Percentiles rank a stretch among this genome's conserved stretches.
Evolutionary conservation across 768 basidiomycete species (phyloP).

Genomic region (Collybia sp.): DNA sequence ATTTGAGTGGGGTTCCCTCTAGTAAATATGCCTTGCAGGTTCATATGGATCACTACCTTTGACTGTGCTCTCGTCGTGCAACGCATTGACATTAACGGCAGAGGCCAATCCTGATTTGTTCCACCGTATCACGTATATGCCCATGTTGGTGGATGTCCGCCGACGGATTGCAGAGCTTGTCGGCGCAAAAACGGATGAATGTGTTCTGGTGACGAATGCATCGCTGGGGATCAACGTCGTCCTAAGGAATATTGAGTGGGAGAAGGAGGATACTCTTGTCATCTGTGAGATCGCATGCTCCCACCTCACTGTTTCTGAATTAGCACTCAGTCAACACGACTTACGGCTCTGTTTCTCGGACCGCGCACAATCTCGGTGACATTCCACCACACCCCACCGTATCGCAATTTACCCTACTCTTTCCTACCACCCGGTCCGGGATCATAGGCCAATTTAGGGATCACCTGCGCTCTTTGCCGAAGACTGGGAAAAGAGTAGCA

Average conservation of each 20-base stretch:
- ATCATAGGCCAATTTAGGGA: constrained; percentile 48
- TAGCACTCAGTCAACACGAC: constrained; percentile 18
- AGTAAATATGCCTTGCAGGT: constrained; percentile 29
- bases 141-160: constrained; percentile 33
- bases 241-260: constrained; percentile 64
- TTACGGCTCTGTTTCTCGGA: constrained; percentile 45
- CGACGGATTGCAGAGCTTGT: constrained; percentile 47
- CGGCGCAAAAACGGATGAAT: constrained; percentile 45
- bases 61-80: constrained; percentile 38
- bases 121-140: constrained; percentile 25
- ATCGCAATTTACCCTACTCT: constrained; percentile 37
- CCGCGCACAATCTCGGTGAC: constrained; percentile 50
- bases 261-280: constrained; percentile 61
- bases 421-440: constrained; percentile 46
- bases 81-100: constrained; percentile 24
- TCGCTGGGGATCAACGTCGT: constrained; percentile 66
- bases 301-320: too few species aligned
- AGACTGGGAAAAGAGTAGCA: constrained; percentile 45
- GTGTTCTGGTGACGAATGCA: constrained; percentile 59
- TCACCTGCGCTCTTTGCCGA: constrained; percentile 18
- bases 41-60: constrained; percentile 46
- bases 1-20: constrained; percentile 21
- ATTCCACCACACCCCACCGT: constrained; percentile 40
- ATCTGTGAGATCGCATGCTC: constrained; percentile 33
- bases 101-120: constrained; percentile 52